Evolutionary conservation across 2,329 filamentous ascomycete genomes (phyloP), one percentile per base, ranked within the genome.

Genomic region (Pseudocercospora eumusae): DNA sequence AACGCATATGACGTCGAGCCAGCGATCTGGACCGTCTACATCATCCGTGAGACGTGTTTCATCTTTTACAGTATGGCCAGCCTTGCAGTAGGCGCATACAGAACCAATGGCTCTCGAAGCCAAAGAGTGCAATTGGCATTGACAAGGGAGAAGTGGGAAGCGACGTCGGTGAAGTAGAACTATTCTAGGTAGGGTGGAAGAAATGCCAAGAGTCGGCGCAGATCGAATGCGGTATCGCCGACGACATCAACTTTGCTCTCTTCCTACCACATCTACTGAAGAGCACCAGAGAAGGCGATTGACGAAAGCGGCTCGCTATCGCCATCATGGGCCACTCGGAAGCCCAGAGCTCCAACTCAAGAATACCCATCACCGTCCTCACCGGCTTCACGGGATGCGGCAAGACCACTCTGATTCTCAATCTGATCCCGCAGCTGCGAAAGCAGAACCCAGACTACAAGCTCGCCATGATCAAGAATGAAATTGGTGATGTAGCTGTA

Each of bases 381-480:
- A 99, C 95, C 4, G 95, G 95, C 75, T 99, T 98, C 79, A 86
- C 98, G 15, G 95, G 95, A 73, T 93, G 92, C 8, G 95, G 95
- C 62, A 98, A 98, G 80, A 99, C 95, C 1, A 98, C 95, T 1
- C 84, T 99, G 62, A 92, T 99, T 67, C 88, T 99, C 65, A 95
- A 95, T 77, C 89, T 99, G 11, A 84, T 98, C 68, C 92, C 93
- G 0, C 95, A 99, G 80, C 88, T 99, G 13, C 87, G 88, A 60
- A 88, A 87, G 64, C 96, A 97, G 83, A 89, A 89, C 63, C 87
- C 88, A 57, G 89, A 87, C 67, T 98, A 99, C 85, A 90, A 89
- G 61, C 90, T 99, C 67, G 95, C 93, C 1, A 87, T 99, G 15
- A 85, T 99, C 59, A 99, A 99, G 77, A 99, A 99, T 78, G 95